Percentiles rank a stretch among this genome's conserved stretches.
phyloP scores from a whole-genome alignment of 257 asterid species.

The Penstemon barbatus region DNA sequence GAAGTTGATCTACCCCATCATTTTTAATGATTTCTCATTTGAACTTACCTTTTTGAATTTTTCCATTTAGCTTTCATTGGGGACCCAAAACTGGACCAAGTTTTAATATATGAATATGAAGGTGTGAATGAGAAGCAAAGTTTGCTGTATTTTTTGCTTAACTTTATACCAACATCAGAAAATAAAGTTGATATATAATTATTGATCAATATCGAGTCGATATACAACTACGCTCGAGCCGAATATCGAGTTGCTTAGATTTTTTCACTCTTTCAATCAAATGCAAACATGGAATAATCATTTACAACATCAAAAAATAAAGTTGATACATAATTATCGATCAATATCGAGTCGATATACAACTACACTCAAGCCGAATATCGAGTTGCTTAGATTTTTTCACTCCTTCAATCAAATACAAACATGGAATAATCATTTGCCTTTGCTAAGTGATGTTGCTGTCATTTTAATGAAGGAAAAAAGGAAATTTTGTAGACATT shows the following conservation, averaged over 20 bases:
- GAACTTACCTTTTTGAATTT: constrained; percentile 25
- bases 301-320: too few relatives aligned
- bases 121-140: not conserved
- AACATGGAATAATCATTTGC: not conserved
- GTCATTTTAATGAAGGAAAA: not conserved
- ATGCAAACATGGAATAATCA: not conserved
- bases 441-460: not conserved
- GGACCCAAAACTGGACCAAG: constrained; percentile 27
- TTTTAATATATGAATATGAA: not conserved
- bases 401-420: not conserved
- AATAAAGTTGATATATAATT: too few relatives aligned
- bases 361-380: too few relatives aligned
- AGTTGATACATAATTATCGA: too few relatives aligned
- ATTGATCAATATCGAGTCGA: too few relatives aligned
- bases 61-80: constrained; percentile 23
- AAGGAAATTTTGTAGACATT: not conserved
- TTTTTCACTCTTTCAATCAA: not conserved
- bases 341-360: too few relatives aligned
- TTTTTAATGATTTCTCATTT: constrained; percentile 27
- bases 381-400: not conserved
- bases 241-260: too few relatives aligned
- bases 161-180: too few relatives aligned
- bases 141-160: not conserved
- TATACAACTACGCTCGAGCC: too few relatives aligned
- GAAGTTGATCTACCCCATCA: constrained; percentile 33